phyloP scores from a whole-genome alignment of 2,329 filamentous ascomycete genomes.

The Phialemonium atrogriseum region DNA sequence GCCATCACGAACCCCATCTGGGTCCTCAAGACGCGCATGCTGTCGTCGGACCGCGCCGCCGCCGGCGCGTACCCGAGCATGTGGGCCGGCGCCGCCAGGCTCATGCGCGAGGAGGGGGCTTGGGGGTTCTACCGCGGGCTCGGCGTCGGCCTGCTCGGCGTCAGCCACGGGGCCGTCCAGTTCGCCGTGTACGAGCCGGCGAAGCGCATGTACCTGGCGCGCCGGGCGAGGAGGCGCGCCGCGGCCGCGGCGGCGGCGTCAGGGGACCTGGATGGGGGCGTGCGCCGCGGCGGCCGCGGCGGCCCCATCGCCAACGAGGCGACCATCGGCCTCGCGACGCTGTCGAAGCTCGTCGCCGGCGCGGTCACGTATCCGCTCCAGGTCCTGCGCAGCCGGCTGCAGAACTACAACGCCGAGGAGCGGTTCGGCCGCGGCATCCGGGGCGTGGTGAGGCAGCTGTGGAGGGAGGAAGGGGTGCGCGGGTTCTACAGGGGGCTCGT shows the following conservation, averaged over 20 bases:
- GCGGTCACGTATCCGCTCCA: conserved; percentile 91
- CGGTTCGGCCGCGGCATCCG: conserved; percentile 61
- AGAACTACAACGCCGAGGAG: conserved; percentile 76
- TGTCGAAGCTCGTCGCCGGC: conserved; percentile 83
- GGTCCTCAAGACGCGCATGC: conserved; percentile 97
- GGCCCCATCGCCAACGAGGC: conserved; percentile 59
- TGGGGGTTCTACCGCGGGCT: conserved; percentile 83
- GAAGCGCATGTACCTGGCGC: conserved; percentile 47
- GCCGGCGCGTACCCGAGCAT: conserved; percentile 78
- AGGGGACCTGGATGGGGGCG: neutral
- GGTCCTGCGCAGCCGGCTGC: conserved; percentile 78
- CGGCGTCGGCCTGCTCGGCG: conserved; percentile 73
- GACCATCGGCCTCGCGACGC: conserved; percentile 70
- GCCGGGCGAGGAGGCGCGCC: conserved; percentile 13
- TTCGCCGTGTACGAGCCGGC: conserved; percentile 87
- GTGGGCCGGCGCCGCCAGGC: conserved; percentile 56
- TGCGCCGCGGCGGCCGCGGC: conserved; percentile 7
- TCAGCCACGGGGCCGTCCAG: conserved; percentile 87
- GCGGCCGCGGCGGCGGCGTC: neutral
- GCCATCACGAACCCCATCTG: conserved; percentile 89
- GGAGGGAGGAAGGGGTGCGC: conserved; percentile 65
- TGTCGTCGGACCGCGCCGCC: conserved; percentile 68
- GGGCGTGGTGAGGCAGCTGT: conserved; percentile 68
- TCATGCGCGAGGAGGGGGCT: conserved; percentile 64
- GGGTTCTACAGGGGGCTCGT: conserved; percentile 91